Base-by-base conservation (phyloP, 2,329 filamentous ascomycete species). In the Hypomyces perniciosus region DNA sequence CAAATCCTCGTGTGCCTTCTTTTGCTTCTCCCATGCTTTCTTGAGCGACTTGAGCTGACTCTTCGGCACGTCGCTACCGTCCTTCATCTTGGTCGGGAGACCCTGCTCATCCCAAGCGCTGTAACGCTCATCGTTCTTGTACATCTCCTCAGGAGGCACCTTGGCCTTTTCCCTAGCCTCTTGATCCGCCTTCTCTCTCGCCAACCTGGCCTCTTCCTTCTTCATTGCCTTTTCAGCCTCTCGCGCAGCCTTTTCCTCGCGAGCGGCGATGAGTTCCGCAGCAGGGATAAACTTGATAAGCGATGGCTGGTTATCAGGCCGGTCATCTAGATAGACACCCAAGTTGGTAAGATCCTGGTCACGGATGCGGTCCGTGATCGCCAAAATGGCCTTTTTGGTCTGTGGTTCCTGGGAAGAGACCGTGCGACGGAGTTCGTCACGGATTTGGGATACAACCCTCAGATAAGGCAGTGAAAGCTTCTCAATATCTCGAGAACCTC, bases 21-120 rank as follows among this genome's bases (percentile, higher is more conserved):
- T 93, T 73, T 96, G 92, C 65, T 78, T 84, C 60, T 95, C 87
- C 88, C 88, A 95, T 50, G 90, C 85, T 75, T 96, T 96, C 71
- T 77, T 84, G 59, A 96, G 68, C 73, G 89, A 91, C 78, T 96
- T 96, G 46, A 72, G 63, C 63, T 83, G 80, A 53, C 79, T 86
- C 75, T 96, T 96, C 4, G 88, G 80, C 35, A 96, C 76, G 59
- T 95, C 89, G 54, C 82, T 84, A 0, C 90, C 90, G 31, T 88
- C 83, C 55, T 81, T 83, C 65, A 90, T 81, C 69, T 84, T 88
- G 0, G 80, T 86, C 2, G 92, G 91, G 56, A 96, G 55, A 0
- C 91, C 91, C 51, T 92, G 85, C 5, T 78, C 84, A 63, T 96
- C 90, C 88, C 89, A 96, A 13, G 79, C 88, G 57, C 76, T 81